phyloP scores from a whole-genome alignment of 225 moss, liverwort and hornwort species.

The Climacium dendroides region DNA sequence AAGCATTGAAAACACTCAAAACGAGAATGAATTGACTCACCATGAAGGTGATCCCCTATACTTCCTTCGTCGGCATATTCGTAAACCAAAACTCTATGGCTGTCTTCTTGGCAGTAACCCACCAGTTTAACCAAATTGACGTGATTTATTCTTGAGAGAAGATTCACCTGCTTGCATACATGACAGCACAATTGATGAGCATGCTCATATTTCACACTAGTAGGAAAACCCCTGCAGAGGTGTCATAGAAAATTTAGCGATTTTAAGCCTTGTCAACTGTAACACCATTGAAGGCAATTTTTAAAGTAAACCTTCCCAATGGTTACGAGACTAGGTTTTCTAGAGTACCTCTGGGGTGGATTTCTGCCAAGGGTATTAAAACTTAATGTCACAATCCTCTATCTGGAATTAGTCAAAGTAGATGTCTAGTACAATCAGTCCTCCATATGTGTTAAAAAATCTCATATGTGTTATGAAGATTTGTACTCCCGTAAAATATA shows the following conservation, averaged over 20 bases:
- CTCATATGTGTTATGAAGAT: too few relatives aligned
- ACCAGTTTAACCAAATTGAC: constrained; percentile 18
- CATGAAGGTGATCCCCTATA: constrained; percentile 20
- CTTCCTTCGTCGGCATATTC: constrained; percentile 17
- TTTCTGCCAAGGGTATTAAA: not conserved
- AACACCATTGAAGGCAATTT: not conserved
- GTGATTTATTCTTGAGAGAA: constrained; percentile 18
- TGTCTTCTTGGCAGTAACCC: constrained; percentile 15
- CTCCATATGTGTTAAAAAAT: not conserved
- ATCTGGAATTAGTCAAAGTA: not conserved
- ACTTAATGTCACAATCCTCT: not conserved
- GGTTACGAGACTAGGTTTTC: not conserved
- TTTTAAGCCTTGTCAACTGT: not conserved
- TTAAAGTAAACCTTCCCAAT: not conserved
- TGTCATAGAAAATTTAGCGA: not conserved
- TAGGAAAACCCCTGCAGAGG: not conserved
- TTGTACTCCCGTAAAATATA: not conserved
- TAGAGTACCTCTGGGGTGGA: not conserved
- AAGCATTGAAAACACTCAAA: not conserved
- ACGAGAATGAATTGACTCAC: not conserved
- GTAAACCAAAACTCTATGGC: constrained; percentile 10
- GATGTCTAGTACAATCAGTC: not conserved
- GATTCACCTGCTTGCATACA: constrained; percentile 9
- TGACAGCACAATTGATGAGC: not conserved
- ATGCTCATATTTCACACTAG: not conserved